Conservation (phyloP, 805 yeast genomes). For the Debaryomyces tyrocola region DNA sequence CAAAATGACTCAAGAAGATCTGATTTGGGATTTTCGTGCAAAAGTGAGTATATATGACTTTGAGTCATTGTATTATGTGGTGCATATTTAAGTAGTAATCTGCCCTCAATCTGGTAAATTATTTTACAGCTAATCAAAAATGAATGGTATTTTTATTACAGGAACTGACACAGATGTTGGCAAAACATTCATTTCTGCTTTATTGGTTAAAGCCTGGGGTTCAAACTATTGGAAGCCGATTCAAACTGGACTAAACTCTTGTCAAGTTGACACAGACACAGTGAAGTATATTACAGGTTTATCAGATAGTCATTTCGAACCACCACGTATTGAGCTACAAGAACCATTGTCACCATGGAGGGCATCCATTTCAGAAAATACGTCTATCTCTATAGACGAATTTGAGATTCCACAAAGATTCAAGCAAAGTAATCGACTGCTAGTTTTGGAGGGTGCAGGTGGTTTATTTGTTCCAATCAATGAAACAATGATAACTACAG, state of each 20-base stretch:
- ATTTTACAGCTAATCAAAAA: neutral
- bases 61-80: no score
- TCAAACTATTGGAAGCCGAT: constrained; percentile 30
- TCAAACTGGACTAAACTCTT: constrained; percentile 27
- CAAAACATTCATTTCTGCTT: constrained; percentile 24
- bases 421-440: constrained; percentile 6
- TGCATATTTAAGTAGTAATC: no score
- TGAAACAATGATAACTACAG: constrained; percentile 18
- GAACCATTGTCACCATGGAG: constrained; percentile 27
- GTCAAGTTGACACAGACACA: constrained; percentile 22
- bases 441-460: constrained; percentile 29
- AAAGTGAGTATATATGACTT: no score
- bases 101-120: no score
- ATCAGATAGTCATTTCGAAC: constrained; percentile 8
- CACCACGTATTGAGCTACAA: constrained; percentile 15
- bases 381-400: constrained; percentile 9
- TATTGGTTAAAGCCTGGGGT: constrained; percentile 21
- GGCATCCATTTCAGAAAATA: constrained; percentile 20
- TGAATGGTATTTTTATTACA: constrained; percentile 19
- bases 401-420: constrained; percentile 15
- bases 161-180: constrained; percentile 36
- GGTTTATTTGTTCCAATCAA: constrained; percentile 27
- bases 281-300: constrained; percentile 7
- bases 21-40: no score
- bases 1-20: no score